Conservation (phyloP, 495 filamentous ascomycete genomes). For the Hyaloscypha bicolor region DNA sequence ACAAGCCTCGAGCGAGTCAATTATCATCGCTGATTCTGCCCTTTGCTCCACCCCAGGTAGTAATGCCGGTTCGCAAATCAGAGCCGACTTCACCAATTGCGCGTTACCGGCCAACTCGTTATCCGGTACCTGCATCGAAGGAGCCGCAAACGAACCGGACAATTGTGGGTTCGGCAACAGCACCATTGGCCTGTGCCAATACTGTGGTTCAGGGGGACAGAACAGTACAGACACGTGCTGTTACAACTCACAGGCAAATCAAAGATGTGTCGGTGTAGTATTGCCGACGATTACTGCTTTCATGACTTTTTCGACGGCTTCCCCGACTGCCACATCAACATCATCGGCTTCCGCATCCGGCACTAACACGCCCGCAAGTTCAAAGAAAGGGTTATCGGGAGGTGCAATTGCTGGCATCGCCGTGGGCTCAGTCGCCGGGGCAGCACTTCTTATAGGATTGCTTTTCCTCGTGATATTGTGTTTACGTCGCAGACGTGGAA, state of each 20-base stretch:
- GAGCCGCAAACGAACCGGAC: constrained; percentile 75
- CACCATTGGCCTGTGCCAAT: constrained; percentile 81
- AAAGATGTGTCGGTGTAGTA: constrained; percentile 69
- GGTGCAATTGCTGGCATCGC: constrained; percentile 91
- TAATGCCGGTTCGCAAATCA: constrained; percentile 74
- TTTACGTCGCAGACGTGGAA: constrained; percentile 59
- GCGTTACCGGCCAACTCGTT: constrained; percentile 79
- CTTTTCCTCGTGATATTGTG: constrained; percentile 62
- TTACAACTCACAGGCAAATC: constrained; percentile 71
- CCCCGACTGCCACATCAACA: constrained; percentile 45
- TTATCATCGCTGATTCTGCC: constrained; percentile 71
- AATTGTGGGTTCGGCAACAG: constrained; percentile 89
- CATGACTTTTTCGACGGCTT: constrained; percentile 63
- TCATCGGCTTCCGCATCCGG: constrained; percentile 37
- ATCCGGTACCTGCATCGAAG: constrained; percentile 72
- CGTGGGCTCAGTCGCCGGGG: constrained; percentile 74
- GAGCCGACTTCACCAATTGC: constrained; percentile 92
- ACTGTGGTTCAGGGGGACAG: constrained; percentile 77
- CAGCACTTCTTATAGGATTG: constrained; percentile 66
- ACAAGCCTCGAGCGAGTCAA: constrained; percentile 84
- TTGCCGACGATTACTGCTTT: constrained; percentile 75
- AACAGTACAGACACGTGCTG: constrained; percentile 97
- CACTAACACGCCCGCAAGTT: constrained; percentile 12
- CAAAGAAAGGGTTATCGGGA: constrained; percentile 57
- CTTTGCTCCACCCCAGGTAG: constrained; percentile 67